phyloP scores from a whole-genome alignment of 306 rosid genomes.

The Quercus cerris region DNA sequence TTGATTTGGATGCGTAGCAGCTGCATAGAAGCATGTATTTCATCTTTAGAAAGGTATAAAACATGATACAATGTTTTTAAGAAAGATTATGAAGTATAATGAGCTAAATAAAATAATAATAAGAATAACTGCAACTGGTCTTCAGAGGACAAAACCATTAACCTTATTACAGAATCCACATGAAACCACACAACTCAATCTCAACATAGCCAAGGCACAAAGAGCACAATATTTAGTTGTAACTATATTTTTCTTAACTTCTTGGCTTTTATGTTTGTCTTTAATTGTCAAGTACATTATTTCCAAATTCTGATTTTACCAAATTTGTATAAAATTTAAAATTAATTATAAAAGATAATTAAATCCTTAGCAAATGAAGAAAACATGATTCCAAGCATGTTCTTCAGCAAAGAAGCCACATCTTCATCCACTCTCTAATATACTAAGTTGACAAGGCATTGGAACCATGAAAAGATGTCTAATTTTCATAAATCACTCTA shows the following conservation, averaged over 20 bases:
- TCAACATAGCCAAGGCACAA: neutral
- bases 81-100: neutral
- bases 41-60: constrained; percentile 12
- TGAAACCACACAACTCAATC: neutral
- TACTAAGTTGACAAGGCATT: neutral
- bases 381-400: neutral
- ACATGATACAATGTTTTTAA: neutral
- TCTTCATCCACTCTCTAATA: neutral
- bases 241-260: neutral
- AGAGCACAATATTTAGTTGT: neutral
- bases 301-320: neutral
- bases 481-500: neutral
- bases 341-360: neutral
- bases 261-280: neutral
- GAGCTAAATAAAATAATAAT: neutral
- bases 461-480: neutral
- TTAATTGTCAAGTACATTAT: neutral
- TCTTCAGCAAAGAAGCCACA: neutral
- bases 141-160: neutral
- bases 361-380: neutral
- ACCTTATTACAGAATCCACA: neutral
- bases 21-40: constrained; percentile 46
- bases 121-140: neutral
- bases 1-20: constrained; percentile 71
- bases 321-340: neutral